Conservation (phyloP, 2,329 filamentous ascomycete genomes). For the Verticillium longisporum region DNA sequence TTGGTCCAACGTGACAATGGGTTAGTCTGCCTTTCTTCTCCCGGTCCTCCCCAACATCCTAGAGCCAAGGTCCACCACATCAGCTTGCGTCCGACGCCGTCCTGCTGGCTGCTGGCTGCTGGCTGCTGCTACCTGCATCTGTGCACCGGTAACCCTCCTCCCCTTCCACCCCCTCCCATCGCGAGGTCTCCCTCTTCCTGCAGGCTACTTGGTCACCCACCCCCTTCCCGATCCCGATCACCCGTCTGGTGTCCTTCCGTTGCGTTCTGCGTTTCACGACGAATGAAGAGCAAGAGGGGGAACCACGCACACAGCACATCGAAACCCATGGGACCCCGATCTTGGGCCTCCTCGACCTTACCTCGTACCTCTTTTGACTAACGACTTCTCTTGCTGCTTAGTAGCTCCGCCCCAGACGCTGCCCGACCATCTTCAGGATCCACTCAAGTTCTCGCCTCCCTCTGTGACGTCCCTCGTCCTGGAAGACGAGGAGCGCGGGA, state of each 20-base stretch:
- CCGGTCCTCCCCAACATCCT: background rate
- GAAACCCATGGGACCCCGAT: background rate
- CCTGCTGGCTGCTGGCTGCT: background rate
- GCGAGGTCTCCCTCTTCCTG: background rate
- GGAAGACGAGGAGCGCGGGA: conserved; percentile 42
- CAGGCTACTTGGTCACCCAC: background rate
- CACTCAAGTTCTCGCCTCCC: conserved; percentile 44
- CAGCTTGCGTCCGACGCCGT: background rate
- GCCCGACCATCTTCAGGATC: conserved; percentile 47
- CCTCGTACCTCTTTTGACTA: conserved; percentile 4
- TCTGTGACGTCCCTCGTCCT: conserved; percentile 44
- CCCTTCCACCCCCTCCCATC: conserved; percentile 8
- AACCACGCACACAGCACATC: background rate
- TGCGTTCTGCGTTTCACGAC: conserved; percentile 21
- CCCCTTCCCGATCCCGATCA: conserved; percentile 8
- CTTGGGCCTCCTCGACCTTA: background rate
- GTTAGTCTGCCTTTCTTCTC: conserved; percentile 17
- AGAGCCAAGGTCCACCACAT: background rate
- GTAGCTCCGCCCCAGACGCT: conserved; percentile 54
- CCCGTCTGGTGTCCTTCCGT: background rate
- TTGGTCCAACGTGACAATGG: conserved; percentile 25
- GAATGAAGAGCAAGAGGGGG: conserved; percentile 9
- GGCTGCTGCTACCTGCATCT: conserved; percentile 1
- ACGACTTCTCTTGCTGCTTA: conserved; percentile 10
- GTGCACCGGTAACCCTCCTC: conserved; percentile 13